Percentiles rank a stretch among this genome's conserved stretches.
These are phyloP conservation scores for Wickerhamiella cacticola DNA, from an alignment of 805 yeast genomes.

Conservation along the genomic window DNA sequence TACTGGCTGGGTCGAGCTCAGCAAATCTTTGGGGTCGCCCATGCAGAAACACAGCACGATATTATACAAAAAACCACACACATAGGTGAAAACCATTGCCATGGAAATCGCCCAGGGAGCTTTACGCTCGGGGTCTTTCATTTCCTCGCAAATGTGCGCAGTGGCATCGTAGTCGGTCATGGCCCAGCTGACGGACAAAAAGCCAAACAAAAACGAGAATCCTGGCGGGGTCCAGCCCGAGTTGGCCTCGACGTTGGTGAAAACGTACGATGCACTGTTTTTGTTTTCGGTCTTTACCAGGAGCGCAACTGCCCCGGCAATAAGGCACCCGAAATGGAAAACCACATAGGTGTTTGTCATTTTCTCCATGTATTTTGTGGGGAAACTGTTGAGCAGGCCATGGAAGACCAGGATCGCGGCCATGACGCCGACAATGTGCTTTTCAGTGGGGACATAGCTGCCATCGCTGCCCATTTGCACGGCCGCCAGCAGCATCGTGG, in stretches of 20 bases:
- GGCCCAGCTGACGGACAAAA: slow-evolving; percentile 34
- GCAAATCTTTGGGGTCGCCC: slow-evolving; percentile 23
- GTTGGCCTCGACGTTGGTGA: slow-evolving; percentile 36
- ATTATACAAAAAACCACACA: slow-evolving; percentile 27
- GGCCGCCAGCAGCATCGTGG: slow-evolving; percentile 27
- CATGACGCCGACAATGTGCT: slow-evolving; percentile 26
- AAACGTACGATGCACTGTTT: slow-evolving; percentile 37
- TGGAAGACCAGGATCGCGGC: slow-evolving; percentile 39
- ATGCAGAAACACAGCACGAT: slow-evolving; percentile 27
- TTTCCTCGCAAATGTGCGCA: slow-evolving; percentile 63
- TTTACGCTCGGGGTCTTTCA: slow-evolving; percentile 40
- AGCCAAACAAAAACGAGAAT: slow-evolving; percentile 48
- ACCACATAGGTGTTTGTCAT: slow-evolving; percentile 43
- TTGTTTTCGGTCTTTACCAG: slow-evolving; percentile 41
- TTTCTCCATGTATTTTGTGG: slow-evolving; percentile 39
- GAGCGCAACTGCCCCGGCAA: slow-evolving; percentile 42
- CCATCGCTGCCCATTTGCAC: slow-evolving; percentile 28
- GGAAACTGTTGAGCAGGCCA: slow-evolving; percentile 40
- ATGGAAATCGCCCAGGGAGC: slow-evolving; percentile 50
- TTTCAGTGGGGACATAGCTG: slow-evolving; percentile 26
- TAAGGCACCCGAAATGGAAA: slow-evolving; percentile 37
- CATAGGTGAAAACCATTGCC: slow-evolving; percentile 30
- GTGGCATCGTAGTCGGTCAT: slow-evolving; percentile 71
- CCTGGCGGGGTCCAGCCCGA: slow-evolving; percentile 44
- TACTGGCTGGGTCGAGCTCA: slow-evolving; percentile 38